phyloP scores from a whole-genome alignment of 768 basidiomycete genomes.

The Phaeolepiota aurea region DNA sequence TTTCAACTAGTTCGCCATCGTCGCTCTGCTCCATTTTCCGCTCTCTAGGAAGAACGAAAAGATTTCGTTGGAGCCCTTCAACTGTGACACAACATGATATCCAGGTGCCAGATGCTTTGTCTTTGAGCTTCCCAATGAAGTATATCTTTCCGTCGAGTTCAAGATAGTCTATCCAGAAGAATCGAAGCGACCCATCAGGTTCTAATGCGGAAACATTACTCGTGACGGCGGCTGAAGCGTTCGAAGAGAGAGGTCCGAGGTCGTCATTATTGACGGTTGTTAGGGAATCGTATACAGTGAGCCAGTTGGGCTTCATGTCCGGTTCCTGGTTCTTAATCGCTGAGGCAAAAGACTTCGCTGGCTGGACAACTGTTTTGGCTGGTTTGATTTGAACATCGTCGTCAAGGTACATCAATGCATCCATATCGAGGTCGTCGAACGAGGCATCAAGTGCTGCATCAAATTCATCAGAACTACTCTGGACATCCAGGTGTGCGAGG shows the following conservation, averaged over 20 bases:
- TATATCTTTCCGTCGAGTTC: slow-evolving; percentile 80
- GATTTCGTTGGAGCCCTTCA: slow-evolving; percentile 79
- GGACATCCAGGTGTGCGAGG: slow-evolving; percentile 51
- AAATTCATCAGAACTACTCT: slow-evolving; percentile 39
- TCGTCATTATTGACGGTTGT: slow-evolving; percentile 52
- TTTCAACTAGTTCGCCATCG: slow-evolving; percentile 55
- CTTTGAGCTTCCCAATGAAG: slow-evolving; percentile 87
- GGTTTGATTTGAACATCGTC: slow-evolving; percentile 33
- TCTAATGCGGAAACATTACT: slow-evolving; percentile 57
- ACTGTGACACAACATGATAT: slow-evolving; percentile 84
- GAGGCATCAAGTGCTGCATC: slow-evolving; percentile 30
- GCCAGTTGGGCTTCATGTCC: slow-evolving; percentile 51
- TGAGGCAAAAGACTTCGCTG: slow-evolving; percentile 10
- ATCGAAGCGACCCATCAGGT: slow-evolving; percentile 73
- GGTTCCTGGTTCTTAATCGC: slow-evolving; percentile 33
- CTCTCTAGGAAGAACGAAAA: slow-evolving; percentile 80
- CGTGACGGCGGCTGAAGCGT: slow-evolving; percentile 25
- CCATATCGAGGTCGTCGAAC: slow-evolving; percentile 52
- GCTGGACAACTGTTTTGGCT: slow-evolving; percentile 18
- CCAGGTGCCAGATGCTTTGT: slow-evolving; percentile 61
- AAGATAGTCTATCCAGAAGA: slow-evolving; percentile 96
- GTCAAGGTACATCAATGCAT: slow-evolving; percentile 55
- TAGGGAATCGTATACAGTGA: slow-evolving; percentile 68
- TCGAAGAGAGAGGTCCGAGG: slow-evolving; percentile 38
- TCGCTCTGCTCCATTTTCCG: slow-evolving; percentile 49